Evolutionary conservation across 2,329 filamentous ascomycete species (phyloP).

Genomic region (Talaromyces sp.): DNA sequence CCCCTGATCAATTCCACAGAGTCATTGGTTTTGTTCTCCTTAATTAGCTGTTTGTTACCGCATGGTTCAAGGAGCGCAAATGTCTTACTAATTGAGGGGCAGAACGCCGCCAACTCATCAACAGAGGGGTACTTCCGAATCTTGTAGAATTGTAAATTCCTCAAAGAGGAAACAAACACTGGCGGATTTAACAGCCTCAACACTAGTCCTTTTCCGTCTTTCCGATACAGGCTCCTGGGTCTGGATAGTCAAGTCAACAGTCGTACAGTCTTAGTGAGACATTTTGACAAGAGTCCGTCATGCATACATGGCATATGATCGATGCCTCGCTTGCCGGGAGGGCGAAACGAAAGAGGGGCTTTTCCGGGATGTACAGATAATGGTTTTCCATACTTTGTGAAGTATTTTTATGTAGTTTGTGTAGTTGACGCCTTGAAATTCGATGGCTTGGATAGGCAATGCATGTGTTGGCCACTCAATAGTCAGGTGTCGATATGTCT

Average conservation of each 20-base stretch:
- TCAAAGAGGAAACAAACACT: constrained; percentile 1
- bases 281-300: not conserved
- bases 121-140: not conserved
- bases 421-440: not conserved
- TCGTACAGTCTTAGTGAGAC: not conserved
- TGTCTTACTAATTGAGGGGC: not conserved
- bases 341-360: not conserved
- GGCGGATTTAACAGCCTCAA: not conserved
- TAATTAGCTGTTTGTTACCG: not conserved
- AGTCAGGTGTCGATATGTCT: not conserved
- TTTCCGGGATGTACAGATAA: not conserved
- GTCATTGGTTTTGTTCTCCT: not conserved
- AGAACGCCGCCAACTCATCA: not conserved
- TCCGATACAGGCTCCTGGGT: not conserved
- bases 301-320: not conserved
- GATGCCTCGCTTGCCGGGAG: not conserved
- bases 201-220: not conserved
- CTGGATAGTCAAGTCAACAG: not conserved
- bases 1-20: not conserved
- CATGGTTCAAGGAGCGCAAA: not conserved
- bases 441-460: not conserved
- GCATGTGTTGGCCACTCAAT: not conserved
- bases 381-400: not conserved
- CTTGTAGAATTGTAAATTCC: not conserved
- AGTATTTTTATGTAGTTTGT: not conserved